Base-by-base conservation (phyloP, 2,329 filamentous ascomycete genomes). In the Calonectria montana region DNA sequence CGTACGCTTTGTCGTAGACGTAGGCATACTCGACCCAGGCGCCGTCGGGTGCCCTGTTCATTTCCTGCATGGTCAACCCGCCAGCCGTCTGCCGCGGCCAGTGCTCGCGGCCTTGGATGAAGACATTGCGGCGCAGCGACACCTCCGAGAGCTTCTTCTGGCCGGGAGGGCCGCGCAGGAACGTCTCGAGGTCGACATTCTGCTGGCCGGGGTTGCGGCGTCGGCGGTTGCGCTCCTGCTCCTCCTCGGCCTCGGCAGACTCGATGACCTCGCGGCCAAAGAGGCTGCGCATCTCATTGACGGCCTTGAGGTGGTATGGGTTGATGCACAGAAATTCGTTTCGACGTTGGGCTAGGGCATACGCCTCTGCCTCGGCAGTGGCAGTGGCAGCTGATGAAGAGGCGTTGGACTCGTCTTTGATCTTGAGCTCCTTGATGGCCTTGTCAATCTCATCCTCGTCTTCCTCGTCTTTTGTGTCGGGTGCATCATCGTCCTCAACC, bases 81-180 rank as follows among this genome's bases (percentile, higher is more conserved):
- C 94, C 94, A 39, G 93, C 92, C 1, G 94, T 91, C 64, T 92
- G 92, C 37, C 91, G 88, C 4, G 95, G 96, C 96, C 96, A 98
- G 63, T 94, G 91, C 74, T 97, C 94, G 79, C 95, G 96, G 59
- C 94, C 94, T 76, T 95, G 93, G 71, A 97, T 91, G 80, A 98
- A 96, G 15, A 94, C 88, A 79, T 98, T 98, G 41, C 93, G 90
- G 53, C 94, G 90, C 35, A 94, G 86, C 23, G 93, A 92, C 37
- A 95, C 87, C 65, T 94, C 92, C 1, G 92, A 90, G 64, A 97
- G 87, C 76, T 90, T 92, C 76, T 91, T 89, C 4, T 78, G 77
- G 1, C 88, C 88, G 27, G 90, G 88, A 18, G 89, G 89, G 6
- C 88, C 86, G 67, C 85, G 86, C 27, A 91, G 82, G 71, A 85